phyloP scores from a whole-genome alignment of 495 filamentous ascomycete genomes.

The Xylaria venustula region DNA sequence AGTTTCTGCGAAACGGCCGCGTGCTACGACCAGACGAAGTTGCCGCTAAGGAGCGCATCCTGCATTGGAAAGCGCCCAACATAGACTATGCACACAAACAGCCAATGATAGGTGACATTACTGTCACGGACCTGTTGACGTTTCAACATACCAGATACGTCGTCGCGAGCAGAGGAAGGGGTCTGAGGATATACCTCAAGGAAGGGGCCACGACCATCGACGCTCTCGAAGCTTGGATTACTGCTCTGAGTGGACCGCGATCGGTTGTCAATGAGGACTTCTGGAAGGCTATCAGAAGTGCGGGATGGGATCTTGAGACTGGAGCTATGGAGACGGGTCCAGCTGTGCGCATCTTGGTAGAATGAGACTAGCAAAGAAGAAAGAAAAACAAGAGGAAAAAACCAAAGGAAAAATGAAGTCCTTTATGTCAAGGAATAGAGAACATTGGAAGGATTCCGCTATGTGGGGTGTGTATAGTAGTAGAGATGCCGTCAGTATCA shows the following conservation, averaged over 20 bases:
- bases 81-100: conserved; percentile 29
- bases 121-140: background rate
- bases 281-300: conserved; percentile 29
- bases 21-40: conserved; percentile 64
- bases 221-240: conserved; percentile 71
- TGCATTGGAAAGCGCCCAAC: conserved; percentile 52
- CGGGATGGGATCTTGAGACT: conserved; percentile 46
- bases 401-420: background rate
- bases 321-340: conserved; percentile 43
- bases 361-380: background rate
- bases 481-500: conserved; percentile 16
- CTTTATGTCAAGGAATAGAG: too few relatives aligned
- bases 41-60: conserved; percentile 66
- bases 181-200: conserved; percentile 57
- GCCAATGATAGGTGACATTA: conserved; percentile 15
- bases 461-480: conserved; percentile 10
- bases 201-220: conserved; percentile 44
- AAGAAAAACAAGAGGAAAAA: background rate
- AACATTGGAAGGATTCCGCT: background rate
- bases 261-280: conserved; percentile 35
- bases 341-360: conserved; percentile 18
- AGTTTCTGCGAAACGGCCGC: conserved; percentile 50
- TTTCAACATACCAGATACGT: conserved; percentile 21
- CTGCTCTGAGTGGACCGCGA: conserved; percentile 54
- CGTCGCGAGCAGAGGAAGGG: conserved; percentile 38